Evolutionary conservation across 148 eudicot species (phyloP), one percentile per base, ranked within the genome.

Genomic region (Camellia japonica): DNA sequence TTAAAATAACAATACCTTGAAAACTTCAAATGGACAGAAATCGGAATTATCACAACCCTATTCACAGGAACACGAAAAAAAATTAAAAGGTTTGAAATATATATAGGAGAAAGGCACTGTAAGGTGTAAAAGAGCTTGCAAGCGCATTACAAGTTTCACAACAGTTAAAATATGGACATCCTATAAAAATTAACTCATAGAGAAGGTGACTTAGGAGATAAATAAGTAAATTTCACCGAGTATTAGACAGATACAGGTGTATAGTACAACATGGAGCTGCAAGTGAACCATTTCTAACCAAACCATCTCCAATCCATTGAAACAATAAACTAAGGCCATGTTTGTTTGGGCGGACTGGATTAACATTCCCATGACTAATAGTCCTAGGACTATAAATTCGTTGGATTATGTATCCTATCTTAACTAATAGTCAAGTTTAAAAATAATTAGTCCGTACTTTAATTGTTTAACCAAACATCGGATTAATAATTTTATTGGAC

Each of bases 31-130:
- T 15, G 99, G 93, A 74, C 99, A 96, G 75, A 93, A 83, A 80
- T 93, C 93, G 51, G 97, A 89, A 82, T 91, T 85, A 52, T 80
- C 76, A 69, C 99, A 96, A 67, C 98, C 99, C 99, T 95, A 84
- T 82, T 68, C 38, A 82, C 51, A 80, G 55, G 80, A 38, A n/a
- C 41, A 43, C 14, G 42, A 65, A 30, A 58, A 54, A 71, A 46
- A 51, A 19, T n/a, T 8, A 52, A 0, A 66, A 63, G 62, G 7
- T 49, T 20, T 4, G 18, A 52, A 66, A 78, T 67, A 43, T 41
- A 43, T 41, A 43, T 49, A 15, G 7, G 59, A 43, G 20, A 71
- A 62, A 44, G 65, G 30, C 63, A 2, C 60, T 30, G 41, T 44
- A 16, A 74, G 9, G 43, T 0, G 1, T 30, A 12, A 74, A 52